Percentiles rank a stretch among this genome's conserved stretches.
phyloP scores from a whole-genome alignment of 768 basidiomycete genomes.

The Saitozyma sp. region DNA sequence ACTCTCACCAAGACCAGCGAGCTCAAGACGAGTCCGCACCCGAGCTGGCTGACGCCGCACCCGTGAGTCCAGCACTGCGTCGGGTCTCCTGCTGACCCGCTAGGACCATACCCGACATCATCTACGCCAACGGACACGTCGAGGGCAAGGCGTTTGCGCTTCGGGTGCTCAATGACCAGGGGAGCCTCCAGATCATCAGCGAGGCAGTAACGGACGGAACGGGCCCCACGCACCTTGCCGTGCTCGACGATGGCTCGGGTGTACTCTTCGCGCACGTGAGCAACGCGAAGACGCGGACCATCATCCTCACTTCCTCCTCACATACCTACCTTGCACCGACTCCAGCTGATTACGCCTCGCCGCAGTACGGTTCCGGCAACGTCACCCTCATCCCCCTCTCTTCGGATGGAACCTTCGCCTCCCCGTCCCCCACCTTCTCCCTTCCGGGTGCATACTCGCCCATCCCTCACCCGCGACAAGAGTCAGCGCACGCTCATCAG shows the following conservation, averaged over 20 bases:
- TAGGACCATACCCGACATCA: constrained; percentile 12
- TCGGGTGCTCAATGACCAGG: not conserved
- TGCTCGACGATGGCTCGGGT: constrained; percentile 4
- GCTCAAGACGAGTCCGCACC: constrained; percentile 11
- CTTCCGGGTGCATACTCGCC: constrained; percentile 15
- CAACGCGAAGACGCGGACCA: not conserved
- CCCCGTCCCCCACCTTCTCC: constrained; percentile 2
- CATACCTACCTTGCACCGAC: not conserved
- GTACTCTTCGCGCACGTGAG: constrained; percentile 19
- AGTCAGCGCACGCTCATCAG: constrained; percentile 31
- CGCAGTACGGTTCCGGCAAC: constrained; percentile 27
- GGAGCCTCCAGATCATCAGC: constrained; percentile 9
- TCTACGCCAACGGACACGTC: constrained; percentile 19
- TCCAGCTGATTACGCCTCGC: not conserved
- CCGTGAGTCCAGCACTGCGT: constrained; percentile 12
- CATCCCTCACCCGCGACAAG: constrained; percentile 25
- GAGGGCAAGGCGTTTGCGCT: constrained; percentile 16
- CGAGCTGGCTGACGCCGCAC: constrained; percentile 21
- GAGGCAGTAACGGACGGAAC: constrained; percentile 10
- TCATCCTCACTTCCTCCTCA: not conserved
- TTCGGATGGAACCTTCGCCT: constrained; percentile 11
- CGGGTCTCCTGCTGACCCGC: not conserved
- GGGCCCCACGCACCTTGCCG: constrained; percentile 24
- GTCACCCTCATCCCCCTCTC: constrained; percentile 19
- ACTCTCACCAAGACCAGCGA: not conserved